phyloP scores from a whole-genome alignment of 768 basidiomycete genomes.

The Mycena maculata region DNA sequence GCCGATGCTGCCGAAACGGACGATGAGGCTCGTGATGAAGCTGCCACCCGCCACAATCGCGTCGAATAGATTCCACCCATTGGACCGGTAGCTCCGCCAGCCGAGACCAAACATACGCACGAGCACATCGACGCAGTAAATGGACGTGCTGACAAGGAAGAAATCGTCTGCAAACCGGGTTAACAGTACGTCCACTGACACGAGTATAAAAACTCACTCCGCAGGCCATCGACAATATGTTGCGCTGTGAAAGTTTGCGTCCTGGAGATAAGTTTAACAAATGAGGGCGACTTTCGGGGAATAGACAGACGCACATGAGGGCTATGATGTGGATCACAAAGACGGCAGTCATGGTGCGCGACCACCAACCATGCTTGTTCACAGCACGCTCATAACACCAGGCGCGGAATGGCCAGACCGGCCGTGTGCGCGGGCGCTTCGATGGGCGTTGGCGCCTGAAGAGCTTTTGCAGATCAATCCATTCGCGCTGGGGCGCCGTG shows the following conservation, averaged over 20 bases:
- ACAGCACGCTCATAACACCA: constrained; percentile 97
- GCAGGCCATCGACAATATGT: constrained; percentile 60
- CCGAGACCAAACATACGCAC: constrained; percentile 89
- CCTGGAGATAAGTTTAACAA: constrained; percentile 55
- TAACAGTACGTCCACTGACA: constrained; percentile 5
- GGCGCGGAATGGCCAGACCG: constrained; percentile 63
- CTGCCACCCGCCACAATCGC: constrained; percentile 83
- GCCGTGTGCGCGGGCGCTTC: constrained; percentile 76
- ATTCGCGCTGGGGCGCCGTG: constrained; percentile 89
- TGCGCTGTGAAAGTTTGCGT: constrained; percentile 78
- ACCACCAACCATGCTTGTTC: constrained; percentile 95
- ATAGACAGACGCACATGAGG: constrained; percentile 72
- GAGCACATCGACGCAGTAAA: constrained; percentile 81
- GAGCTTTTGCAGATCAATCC: constrained; percentile 93
- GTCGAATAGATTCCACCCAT: constrained; percentile 97
- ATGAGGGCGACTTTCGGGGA: constrained; percentile 4
- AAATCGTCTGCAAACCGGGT: constrained; percentile 66
- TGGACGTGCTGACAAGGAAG: constrained; percentile 76
- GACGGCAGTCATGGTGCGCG: constrained; percentile 78
- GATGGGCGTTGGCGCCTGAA: constrained; percentile 90
- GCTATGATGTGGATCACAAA: constrained; percentile 86
- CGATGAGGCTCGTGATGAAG: constrained; percentile 83
- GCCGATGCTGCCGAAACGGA: constrained; percentile 63
- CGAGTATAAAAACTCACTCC: constrained; percentile 59
- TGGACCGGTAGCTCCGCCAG: constrained; percentile 83